These are phyloP conservation scores for Apium graveolens DNA, from an alignment of 129 eudicot genomes.

Conservation along the genomic window DNA sequence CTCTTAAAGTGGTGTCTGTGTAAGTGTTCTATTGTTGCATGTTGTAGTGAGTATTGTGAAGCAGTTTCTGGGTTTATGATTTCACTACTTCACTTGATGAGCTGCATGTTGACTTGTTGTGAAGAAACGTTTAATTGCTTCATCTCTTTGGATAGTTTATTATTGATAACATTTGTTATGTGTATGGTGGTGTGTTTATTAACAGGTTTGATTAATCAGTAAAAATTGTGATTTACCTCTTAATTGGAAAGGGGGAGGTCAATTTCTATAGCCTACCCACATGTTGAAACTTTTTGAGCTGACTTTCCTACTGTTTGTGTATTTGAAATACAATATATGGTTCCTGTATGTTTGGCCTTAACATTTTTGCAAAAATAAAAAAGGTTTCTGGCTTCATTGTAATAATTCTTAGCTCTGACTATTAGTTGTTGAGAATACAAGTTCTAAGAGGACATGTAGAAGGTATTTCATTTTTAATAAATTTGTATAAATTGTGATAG, in stretches of 20 bases:
- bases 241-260: neutral
- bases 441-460: neutral
- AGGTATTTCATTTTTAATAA: neutral
- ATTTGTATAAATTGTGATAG: neutral
- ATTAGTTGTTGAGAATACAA: neutral
- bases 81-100: neutral
- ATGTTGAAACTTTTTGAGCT: neutral
- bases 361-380: neutral
- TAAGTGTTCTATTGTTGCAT: neutral
- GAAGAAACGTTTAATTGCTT: neutral
- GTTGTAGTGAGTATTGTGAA: neutral
- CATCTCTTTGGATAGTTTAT: neutral
- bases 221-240: neutral
- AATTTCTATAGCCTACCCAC: neutral
- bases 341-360: neutral
- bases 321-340: neutral
- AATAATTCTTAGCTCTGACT: too few species aligned
- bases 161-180: neutral
- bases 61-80: neutral
- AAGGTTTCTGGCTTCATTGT: neutral
- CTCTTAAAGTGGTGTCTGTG: too few species aligned
- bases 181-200: neutral
- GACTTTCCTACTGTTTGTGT: neutral
- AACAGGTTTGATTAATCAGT: constrained; percentile 12
- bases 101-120: neutral